Evolutionary conservation across 139 green algal species (phyloP), one percentile per base, ranked within the genome.

Genomic region (Dunaliella sp.): DNA sequence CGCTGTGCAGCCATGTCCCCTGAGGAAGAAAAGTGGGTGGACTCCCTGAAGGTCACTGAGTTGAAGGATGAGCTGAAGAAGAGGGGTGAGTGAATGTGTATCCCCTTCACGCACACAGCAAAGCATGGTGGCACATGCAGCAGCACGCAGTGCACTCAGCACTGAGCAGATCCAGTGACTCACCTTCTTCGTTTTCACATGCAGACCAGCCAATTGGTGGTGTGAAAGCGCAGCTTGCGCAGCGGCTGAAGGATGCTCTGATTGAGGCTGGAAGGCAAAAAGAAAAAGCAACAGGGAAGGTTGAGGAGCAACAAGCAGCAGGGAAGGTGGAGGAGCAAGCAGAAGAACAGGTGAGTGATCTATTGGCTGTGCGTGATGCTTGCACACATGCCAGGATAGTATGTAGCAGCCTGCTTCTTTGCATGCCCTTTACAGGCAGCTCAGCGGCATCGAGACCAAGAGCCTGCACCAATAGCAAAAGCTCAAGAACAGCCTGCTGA

Each of bases 11-110:
- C 73, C 28, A 28, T 78, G 3, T 26, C 73, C 34, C 7, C 33
- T 81, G 79, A 65, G 12, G 36, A 35, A 58, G 34, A 81, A 58
- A 80, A 28, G n/a, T 81, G 76, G 76, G n/a, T 82, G 34, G 35
- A 30, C 1, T 82, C 77, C 2, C 36, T 88, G 75, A 92, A 81
- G 1, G 90, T 94, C 0, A 59, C 59, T 3, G 84, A 91, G 73
- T 81, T 92, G 26, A 90, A 90, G 21, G 91, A 90, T 0, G 83
- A 92, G 77, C 86, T 94, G 1, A 91, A 91, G 75, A 84, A 87
- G 33, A 86, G 87, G 12, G 87, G 87, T 12, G 73, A 88, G 2
- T 28, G 58, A 3, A n/a, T n/a, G n/a, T n/a, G n/a, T n/a, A n/a
- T n/a, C n/a, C n/a, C n/a, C n/a, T n/a, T n/a, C n/a, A n/a, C n/a